Base-by-base conservation (phyloP, 169 alveolate species). In the Plasmodium sp. region DNA sequence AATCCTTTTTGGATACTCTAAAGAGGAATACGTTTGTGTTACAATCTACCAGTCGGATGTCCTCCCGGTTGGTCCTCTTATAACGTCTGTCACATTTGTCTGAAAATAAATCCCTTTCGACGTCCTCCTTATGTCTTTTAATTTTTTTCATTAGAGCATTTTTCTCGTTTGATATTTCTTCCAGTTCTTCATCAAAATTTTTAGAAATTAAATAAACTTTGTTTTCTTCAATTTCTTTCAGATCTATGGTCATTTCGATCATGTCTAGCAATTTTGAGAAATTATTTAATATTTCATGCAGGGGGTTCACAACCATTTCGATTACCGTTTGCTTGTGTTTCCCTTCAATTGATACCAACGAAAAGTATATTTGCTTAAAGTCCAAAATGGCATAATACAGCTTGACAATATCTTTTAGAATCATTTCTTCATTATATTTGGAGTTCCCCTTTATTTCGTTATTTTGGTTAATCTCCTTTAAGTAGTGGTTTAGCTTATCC, bases 171-270 rank as follows among this genome's bases (percentile, higher is more conserved):
- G 97, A 96, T 27, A 98, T 83, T 51, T 90, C 75, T 83, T 93
- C 97, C 54, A 98, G 91, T 33, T 93, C 97, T 14, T 94, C 95
- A 73, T 98, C 98, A 86, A 98, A 98, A 22, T 95, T 86, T 2
- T 98, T 96, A 81, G 96, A 94, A 56, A 98, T 96, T 75, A 98
- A 96, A 93, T 97, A 98, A 18, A 27, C 83, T 82, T 96, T 98
- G 43, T 99, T 97, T 84, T 95, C 96, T 91, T 97, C 98, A 39
- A 99, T 99, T 83, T 98, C 99, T 86, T 97, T 97, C 74, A 98
- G 95, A 93, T 98, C 99, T 18, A 99, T 97, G 5, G 99, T 98
- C 93, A 97, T 96, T 91, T 98, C 99, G 43, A 99, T 98, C 95
- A 99, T 96, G 79, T 97, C 97, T 81, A 97, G 93, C 84, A 98